Evolutionary conservation across 106 monocot species (phyloP), one percentile per base, ranked within the genome.

Genomic region (Acanthochlamys bracteata): DNA sequence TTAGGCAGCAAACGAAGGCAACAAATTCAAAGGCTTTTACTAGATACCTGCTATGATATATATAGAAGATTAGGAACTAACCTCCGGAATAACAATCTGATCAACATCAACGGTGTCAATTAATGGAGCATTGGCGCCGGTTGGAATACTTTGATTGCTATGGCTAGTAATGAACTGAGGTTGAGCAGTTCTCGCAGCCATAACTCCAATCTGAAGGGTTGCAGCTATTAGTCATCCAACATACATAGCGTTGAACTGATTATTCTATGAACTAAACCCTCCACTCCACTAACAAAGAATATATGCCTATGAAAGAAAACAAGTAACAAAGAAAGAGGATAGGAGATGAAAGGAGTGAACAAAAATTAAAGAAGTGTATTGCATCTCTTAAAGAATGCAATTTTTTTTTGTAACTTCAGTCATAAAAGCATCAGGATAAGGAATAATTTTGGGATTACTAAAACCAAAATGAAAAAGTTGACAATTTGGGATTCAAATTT

Each of bases 71-170:
- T 17, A 49, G 17, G 83, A 20, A 51, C 77, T 25, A 62, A 73
- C 95, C 95, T 90, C 87, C 0, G 84, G 56, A 21, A 96, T 78
- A 12, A 88, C 25, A 41, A 96, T 88, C 74, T 96, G 95, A 27
- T 76, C 76, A 20, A 47, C 79, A 63, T 85, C 87, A 12, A 80
- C 71, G 39, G 43, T 66, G 4, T 90, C 84, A n/a, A 95, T 90
- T 10, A 95, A 77, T 43, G 90, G 90, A 10, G 69, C 69, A 39
- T 60, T 66, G 15, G 80, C 53, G 10, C 74, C 82, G 53, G 11
- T 57, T 9, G 78, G 69, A 55, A 17, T 46, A 24, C 46, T 40
- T n/a, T 17, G 67, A 70, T 77, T 82, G 42, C 46, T 72, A 64
- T 78, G 70, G 68, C 84, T 90, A 15, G 80, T 61, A 6, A 90